A percentile compares a stretch with the other conserved stretches of the same genome.
phyloP scores from a whole-genome alignment of 2,329 filamentous ascomycete genomes.

The Endoconidiophora laricicola region DNA sequence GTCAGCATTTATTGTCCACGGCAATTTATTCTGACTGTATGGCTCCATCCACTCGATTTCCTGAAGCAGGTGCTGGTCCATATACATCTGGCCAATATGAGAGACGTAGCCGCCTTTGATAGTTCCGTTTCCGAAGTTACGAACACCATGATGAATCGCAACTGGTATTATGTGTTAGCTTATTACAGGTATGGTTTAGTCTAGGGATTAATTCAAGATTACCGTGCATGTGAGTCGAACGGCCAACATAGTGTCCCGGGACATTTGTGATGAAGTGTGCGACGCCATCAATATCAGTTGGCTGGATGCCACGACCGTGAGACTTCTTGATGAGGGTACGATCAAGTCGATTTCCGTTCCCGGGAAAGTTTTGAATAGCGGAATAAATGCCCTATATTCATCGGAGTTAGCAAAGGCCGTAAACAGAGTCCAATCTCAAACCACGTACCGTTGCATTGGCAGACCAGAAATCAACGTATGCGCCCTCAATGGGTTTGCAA shows the following conservation, averaged over 20 bases:
- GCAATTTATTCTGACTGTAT: constrained; percentile 29
- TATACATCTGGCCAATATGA: constrained; percentile 49
- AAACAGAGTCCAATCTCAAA: not conserved
- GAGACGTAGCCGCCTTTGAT: constrained; percentile 26
- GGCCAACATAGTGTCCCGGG: constrained; percentile 28
- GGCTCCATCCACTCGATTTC: constrained; percentile 32
- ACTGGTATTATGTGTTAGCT: constrained; percentile 13
- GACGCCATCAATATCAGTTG: constrained; percentile 26
- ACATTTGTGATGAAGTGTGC: constrained; percentile 27
- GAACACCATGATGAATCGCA: constrained; percentile 24
- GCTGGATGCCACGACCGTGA: constrained; percentile 24
- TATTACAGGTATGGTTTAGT: not conserved
- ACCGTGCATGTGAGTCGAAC: constrained; percentile 32
- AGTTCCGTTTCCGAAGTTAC: constrained; percentile 20
- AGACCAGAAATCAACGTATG: constrained; percentile 16
- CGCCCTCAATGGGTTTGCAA: constrained; percentile 14
- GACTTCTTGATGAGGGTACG: constrained; percentile 20
- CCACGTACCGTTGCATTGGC: constrained; percentile 21
- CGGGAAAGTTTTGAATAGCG: constrained; percentile 18
- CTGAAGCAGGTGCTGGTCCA: constrained; percentile 39
- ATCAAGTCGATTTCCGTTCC: constrained; percentile 28
- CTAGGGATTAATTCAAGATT: constrained; percentile 14
- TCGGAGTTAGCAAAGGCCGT: not conserved
- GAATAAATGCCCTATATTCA: constrained; percentile 21
- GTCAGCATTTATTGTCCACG: constrained; percentile 32